Percentiles rank a stretch among this genome's conserved stretches.
Conservation (phyloP, 2,329 filamentous ascomycete species). For the Claviceps monticola region DNA sequence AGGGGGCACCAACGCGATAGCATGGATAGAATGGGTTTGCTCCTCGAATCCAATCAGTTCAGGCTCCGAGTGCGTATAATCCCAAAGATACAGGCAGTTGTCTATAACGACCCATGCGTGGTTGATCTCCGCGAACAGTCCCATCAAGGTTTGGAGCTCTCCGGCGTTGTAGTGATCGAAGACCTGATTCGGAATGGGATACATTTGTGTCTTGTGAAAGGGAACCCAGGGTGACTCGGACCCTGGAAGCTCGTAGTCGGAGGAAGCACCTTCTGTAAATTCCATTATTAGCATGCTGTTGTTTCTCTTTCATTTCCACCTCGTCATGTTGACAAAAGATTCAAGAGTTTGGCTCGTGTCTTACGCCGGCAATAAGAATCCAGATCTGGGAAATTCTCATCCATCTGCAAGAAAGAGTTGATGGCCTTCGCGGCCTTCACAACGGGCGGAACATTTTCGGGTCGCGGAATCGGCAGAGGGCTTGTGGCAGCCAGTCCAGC, state of each 20-base stretch:
- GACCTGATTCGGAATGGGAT: slow-evolving; percentile 81
- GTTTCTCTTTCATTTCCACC: not conserved
- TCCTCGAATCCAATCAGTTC: slow-evolving; percentile 89
- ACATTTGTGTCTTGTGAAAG: slow-evolving; percentile 75
- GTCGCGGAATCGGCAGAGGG: slow-evolving; percentile 29
- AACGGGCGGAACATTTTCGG: slow-evolving; percentile 47
- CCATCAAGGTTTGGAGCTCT: slow-evolving; percentile 84
- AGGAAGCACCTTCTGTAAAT: slow-evolving; percentile 65
- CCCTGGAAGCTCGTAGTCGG: slow-evolving; percentile 72
- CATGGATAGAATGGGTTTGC: slow-evolving; percentile 72
- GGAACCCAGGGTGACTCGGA: slow-evolving; percentile 64
- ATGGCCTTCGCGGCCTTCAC: slow-evolving; percentile 72
- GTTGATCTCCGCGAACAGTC: slow-evolving; percentile 84
- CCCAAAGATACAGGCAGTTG: slow-evolving; percentile 93
- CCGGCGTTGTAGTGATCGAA: slow-evolving; percentile 86
- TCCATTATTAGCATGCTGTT: slow-evolving; percentile 12
- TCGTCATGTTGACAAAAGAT: not conserved
- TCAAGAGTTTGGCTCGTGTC: slow-evolving; percentile 20
- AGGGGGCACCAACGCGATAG: slow-evolving; percentile 77
- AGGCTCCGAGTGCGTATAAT: slow-evolving; percentile 86
- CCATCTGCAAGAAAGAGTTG: slow-evolving; percentile 61
- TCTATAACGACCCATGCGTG: slow-evolving; percentile 95
- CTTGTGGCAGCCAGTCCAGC: slow-evolving; percentile 18
- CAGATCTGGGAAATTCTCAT: slow-evolving; percentile 74
- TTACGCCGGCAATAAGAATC: slow-evolving; percentile 81